Evolutionary conservation across 139 green algal species (phyloP), one percentile per base, ranked within the genome.

Genomic region (Astrephomene gubernaculifera): DNA sequence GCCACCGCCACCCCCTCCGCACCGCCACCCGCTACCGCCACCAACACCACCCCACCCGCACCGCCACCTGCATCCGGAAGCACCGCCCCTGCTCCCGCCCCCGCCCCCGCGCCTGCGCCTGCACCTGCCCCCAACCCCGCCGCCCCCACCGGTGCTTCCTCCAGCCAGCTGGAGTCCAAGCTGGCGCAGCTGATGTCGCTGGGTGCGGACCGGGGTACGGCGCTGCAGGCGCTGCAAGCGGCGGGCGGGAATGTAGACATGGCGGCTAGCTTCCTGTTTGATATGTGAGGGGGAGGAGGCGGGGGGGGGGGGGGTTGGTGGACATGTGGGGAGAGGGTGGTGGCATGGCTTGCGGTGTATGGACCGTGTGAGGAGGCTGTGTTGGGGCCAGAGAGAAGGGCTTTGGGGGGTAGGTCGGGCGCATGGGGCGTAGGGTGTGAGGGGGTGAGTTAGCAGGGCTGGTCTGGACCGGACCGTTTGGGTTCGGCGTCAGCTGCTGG

Each of bases 181-280:
- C 69, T 97, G 63, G 36, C 76, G 25, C 73, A 87, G 76, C 88
- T 98, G 70, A 87, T 92, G 86, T 89, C 60, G 2, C 88, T 98
- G 27, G 95, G 95, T 1, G 95, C 95, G 71, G 44, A 85, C 10
- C 52, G 83, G 19, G 87, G 91, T 31, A 79, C 94, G 73, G 89
- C 85, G 10, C 29, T 91, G 24, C 57, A 87, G 74, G 95, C 94
- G n/a, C 90, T 98, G 83, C 41, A 88, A 31, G 86, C 82, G n/a
- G 81, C 89, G 17, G 76, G 71, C 39, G 95, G 95, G 5, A 91
- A 97, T 54, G 92, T 92, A 41, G 95, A 98, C n/a, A 63, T 89
- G 27, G 95, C 95, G 0, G 95, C 92, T 0, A 85, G 87, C 21
- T 78, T 97, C 41, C 81, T 98, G 76, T 97, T 98, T 70, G 90